These are phyloP conservation scores for Rhodomyrtus tomentosa DNA, from an alignment of 345 rosid genomes.

Conservation along the genomic window DNA sequence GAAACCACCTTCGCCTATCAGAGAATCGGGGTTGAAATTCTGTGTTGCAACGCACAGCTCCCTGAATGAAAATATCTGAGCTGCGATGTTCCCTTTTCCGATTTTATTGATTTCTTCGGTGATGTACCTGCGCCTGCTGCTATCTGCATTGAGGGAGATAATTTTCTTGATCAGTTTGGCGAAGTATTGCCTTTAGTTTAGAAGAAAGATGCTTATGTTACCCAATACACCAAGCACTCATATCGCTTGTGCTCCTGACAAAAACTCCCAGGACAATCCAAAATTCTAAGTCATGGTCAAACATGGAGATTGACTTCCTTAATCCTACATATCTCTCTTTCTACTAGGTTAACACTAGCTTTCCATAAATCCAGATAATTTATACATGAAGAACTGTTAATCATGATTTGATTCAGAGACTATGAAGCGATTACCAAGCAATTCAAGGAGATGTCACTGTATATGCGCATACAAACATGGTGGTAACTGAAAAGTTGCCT, in stretches of 20 bases:
- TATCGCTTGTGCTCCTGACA: background rate
- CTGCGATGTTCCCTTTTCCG: conserved; percentile 60
- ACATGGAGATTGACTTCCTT: background rate
- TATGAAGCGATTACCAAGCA: background rate
- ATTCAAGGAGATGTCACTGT: background rate
- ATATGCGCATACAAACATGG: background rate
- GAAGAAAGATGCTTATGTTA: background rate
- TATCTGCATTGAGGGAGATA: conserved; percentile 24
- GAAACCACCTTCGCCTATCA: conserved; percentile 92
- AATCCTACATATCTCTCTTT: background rate
- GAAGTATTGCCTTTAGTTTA: background rate
- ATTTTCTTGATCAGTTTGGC: background rate
- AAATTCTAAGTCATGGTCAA: background rate
- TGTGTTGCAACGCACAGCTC: conserved; percentile 59
- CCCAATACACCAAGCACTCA: background rate
- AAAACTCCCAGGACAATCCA: background rate
- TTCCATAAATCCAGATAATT: background rate
- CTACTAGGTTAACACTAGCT: background rate
- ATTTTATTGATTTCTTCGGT: conserved; percentile 44
- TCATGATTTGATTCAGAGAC: background rate
- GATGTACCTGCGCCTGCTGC: conserved; percentile 63
- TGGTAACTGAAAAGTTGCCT: background rate
- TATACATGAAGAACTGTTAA: background rate
- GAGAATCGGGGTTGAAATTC: conserved; percentile 52
- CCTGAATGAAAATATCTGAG: conserved; percentile 44